Percentiles rank a stretch among this genome's conserved stretches.
These are phyloP conservation scores for Stephania japonica DNA, from an alignment of 164 flowering plant genomes.

Conservation along the genomic window DNA sequence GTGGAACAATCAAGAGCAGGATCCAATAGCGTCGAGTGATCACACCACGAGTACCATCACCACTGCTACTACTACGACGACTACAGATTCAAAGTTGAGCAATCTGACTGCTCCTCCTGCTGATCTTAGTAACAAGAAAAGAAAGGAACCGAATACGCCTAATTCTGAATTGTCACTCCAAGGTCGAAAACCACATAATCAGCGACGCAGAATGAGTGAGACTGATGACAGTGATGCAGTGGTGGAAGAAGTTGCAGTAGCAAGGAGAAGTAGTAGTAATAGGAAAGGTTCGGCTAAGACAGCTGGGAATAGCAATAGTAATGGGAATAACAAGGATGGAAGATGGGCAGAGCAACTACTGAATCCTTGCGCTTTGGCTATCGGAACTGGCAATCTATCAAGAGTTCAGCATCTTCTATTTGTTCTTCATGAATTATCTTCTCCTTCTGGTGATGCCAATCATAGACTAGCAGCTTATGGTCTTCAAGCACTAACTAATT, in stretches of 20 bases:
- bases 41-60: conserved; percentile 18
- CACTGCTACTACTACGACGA: not conserved
- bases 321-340: conserved; percentile 45
- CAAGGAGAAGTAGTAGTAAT: conserved; percentile 26
- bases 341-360: conserved; percentile 88
- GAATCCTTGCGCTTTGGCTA: conserved; percentile 69
- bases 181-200: conserved; percentile 17
- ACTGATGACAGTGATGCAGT: conserved; percentile 12
- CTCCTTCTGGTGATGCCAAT: conserved; percentile 65
- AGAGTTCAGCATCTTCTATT: conserved; percentile 62
- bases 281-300: conserved; percentile 26
- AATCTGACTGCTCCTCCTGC: conserved; percentile 14
- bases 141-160: conserved; percentile 27
- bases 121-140: conserved; percentile 43
- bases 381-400: conserved; percentile 35
- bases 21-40: conserved; percentile 12
- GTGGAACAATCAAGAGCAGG: conserved; percentile 36
- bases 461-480: conserved; percentile 62
- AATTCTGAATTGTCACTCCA: conserved; percentile 9
- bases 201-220: conserved; percentile 12
- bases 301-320: conserved; percentile 24
- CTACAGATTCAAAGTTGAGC: not conserved
- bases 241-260: conserved; percentile 20
- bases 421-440: conserved; percentile 66
- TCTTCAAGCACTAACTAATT: conserved; percentile 46